Evolutionary conservation across 441 rosid genomes (phyloP).

Genomic region (Cnidoscolus chayamansa): DNA sequence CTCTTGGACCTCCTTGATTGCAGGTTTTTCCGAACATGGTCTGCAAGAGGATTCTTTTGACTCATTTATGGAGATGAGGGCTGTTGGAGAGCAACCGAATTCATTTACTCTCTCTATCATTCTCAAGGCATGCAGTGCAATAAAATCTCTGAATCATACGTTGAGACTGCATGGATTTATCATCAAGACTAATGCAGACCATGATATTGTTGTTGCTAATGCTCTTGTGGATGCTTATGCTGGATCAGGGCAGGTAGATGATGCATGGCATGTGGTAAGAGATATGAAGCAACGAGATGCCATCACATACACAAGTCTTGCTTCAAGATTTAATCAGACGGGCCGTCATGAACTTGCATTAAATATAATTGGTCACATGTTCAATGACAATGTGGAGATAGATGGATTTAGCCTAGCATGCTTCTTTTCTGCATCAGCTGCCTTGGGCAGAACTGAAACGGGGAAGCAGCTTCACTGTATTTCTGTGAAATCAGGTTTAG

Average conservation of each 20-base stretch:
- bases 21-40: conserved; percentile 53
- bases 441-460: conserved; percentile 18
- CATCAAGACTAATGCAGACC: conserved; percentile 34
- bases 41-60: conserved; percentile 36
- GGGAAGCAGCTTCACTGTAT: conserved; percentile 31
- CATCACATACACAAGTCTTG: conserved; percentile 60
- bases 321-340: conserved; percentile 55
- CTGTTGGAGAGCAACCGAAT: conserved; percentile 47
- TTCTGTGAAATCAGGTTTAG: conserved; percentile 28
- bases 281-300: conserved; percentile 46
- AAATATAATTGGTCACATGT: conserved; percentile 37
- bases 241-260: conserved; percentile 37
- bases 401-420: conserved; percentile 56
- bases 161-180: conserved; percentile 49
- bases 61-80: conserved; percentile 45
- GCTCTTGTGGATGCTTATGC: conserved; percentile 67
- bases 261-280: conserved; percentile 42
- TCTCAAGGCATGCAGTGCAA: conserved; percentile 41
- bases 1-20: conserved; percentile 69
- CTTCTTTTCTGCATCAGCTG: conserved; percentile 37
- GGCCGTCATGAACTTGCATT: conserved; percentile 48
- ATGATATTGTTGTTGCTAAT: conserved; percentile 41
- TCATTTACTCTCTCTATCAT: conserved; percentile 46
- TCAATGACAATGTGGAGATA: conserved; percentile 38
- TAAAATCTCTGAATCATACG: conserved; percentile 29